Base-by-base conservation (phyloP, 495 filamentous ascomycete genomes). In the Tuber calosporum region DNA sequence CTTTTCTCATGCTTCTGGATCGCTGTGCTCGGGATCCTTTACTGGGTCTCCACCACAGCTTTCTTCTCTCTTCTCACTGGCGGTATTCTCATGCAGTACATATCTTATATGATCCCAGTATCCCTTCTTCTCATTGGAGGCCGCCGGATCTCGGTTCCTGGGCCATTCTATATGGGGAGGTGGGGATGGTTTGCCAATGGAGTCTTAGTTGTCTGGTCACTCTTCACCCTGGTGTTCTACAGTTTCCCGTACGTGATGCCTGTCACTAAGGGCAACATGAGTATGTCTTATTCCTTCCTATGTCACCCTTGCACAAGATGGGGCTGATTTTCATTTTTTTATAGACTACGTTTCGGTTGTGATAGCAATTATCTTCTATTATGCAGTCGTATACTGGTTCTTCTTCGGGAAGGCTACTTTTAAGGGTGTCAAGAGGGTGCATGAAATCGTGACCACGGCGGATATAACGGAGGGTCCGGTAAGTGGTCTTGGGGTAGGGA, bases 41-140 rank as follows among this genome's bases (percentile, higher is more conserved):
- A 80, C 48, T 66, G 81, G 2, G 75, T 62, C 22, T 76, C 74
- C 26, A 40, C 69, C 39, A 81, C 79, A 13, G 79, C 79, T 48
- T 80, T 80, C 42, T 72, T 69, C 39, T 75, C 75, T 39, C 69
- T 80, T 4, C 72, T 80, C 38, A 78, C 79, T 17, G 74, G 74
- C 6, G 73, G 79, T 38, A 75, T 80, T 66, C 34, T 80, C n/a
- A 79, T 80, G 79, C 77, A 80, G 53, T 80, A 80, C 41, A 71
- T 80, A 37, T 78, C 74, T 43, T 80, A 80, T 66, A 48, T 76
- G 30, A 81, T 80, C 6, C 78, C 78, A 2, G 69, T 80, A 30
- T 19, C 75, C 11, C 66, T 80, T 11, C 34, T 80, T 22, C 80
- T 80, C 74, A 66, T 74, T 4, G 69, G 74, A 20, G 72, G 70